phyloP scores from a whole-genome alignment of 2,329 filamentous ascomycete species.

The Bimuria novae-zelandiae region DNA sequence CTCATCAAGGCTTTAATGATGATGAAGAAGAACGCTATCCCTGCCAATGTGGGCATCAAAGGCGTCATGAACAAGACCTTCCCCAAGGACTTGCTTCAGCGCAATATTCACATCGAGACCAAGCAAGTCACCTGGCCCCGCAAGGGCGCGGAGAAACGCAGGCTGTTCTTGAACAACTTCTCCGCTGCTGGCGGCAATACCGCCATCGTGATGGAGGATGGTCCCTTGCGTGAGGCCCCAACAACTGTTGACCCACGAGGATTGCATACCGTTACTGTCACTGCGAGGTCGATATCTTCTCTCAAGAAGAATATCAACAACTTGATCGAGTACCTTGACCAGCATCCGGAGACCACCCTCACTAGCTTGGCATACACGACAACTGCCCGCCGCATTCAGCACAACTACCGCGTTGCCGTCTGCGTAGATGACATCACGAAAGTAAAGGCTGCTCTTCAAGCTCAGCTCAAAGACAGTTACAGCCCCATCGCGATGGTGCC shows the following conservation, averaged over 20 bases:
- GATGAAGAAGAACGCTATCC: constrained; percentile 59
- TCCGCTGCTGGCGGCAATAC: constrained; percentile 60
- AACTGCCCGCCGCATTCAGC: constrained; percentile 59
- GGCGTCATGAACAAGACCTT: constrained; percentile 61
- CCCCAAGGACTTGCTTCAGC: constrained; percentile 57
- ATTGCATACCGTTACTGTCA: constrained; percentile 55
- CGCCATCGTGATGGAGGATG: constrained; percentile 58
- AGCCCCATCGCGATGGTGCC: constrained; percentile 58
- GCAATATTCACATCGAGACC: constrained; percentile 58
- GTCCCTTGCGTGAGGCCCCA: constrained; percentile 49
- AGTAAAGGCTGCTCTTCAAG: constrained; percentile 51
- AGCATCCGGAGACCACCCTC: constrained; percentile 52
- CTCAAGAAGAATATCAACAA: constrained; percentile 57
- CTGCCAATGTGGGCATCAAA: constrained; percentile 61
- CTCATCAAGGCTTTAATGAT: constrained; percentile 59
- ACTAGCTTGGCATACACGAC: constrained; percentile 57
- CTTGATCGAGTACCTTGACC: constrained; percentile 52
- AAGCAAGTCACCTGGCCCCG: constrained; percentile 53
- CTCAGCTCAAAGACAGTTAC: constrained; percentile 56
- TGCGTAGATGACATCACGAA: constrained; percentile 53
- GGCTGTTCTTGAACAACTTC: constrained; percentile 59
- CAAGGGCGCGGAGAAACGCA: constrained; percentile 54
- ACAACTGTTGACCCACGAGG: constrained; percentile 51
- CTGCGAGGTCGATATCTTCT: constrained; percentile 56
- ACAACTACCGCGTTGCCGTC: constrained; percentile 58